Conservation (phyloP, 2,329 filamentous ascomycete genomes). For the Apiospora phragmitis region DNA sequence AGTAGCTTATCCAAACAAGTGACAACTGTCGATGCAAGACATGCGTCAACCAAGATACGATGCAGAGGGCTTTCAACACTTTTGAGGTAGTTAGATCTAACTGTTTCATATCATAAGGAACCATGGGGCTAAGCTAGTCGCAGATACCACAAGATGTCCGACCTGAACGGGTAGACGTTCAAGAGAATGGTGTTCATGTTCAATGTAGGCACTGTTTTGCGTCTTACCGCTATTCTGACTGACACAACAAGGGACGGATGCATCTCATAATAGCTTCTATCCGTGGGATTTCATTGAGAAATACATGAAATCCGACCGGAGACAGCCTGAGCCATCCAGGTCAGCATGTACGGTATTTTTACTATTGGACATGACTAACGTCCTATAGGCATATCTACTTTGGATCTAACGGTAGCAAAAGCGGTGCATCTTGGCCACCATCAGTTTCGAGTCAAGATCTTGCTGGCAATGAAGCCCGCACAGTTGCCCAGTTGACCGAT, state of each 20-base stretch:
- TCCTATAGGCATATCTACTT: constrained; percentile 22
- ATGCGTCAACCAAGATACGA: constrained; percentile 70
- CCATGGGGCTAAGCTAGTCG: background rate
- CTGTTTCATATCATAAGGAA: background rate
- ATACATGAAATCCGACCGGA: constrained; percentile 39
- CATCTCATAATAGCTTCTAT: constrained; percentile 70
- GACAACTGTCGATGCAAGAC: constrained; percentile 71
- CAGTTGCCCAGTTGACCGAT: constrained; percentile 62
- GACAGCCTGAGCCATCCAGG: constrained; percentile 35
- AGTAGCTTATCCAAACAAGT: constrained; percentile 39
- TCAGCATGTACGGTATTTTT: constrained; percentile 20
- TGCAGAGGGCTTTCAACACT: constrained; percentile 67
- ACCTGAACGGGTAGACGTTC: constrained; percentile 32
- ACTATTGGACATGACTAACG: background rate
- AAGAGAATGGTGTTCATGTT: constrained; percentile 43
- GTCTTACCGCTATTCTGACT: constrained; percentile 18
- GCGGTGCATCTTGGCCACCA: constrained; percentile 48
- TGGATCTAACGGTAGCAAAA: constrained; percentile 33
- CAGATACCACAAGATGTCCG: constrained; percentile 49
- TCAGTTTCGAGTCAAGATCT: constrained; percentile 61
- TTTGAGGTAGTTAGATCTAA: constrained; percentile 47
- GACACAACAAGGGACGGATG: constrained; percentile 57
- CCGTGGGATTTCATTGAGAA: constrained; percentile 60
- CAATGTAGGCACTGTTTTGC: constrained; percentile 41
- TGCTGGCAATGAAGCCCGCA: constrained; percentile 53